A percentile compares a stretch with the other conserved stretches of the same genome.
These are phyloP conservation scores for Corylus americana DNA, from an alignment of 306 rosid genomes.

Conservation along the genomic window DNA sequence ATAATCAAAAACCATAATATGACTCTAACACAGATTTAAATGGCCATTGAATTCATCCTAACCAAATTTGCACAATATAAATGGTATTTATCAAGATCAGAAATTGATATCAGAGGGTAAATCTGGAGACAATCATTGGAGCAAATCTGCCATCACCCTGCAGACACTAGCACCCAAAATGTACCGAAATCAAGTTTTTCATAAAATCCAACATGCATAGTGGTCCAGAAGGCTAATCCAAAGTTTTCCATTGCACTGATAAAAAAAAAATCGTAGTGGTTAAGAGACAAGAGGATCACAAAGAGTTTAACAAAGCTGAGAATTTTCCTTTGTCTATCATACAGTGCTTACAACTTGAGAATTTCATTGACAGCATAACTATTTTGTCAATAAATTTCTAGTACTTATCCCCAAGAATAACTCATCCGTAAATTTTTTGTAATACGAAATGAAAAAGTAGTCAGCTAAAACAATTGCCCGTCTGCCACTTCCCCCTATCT, in stretches of 20 bases:
- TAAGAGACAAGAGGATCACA: not conserved
- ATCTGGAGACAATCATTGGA: not conserved
- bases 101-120: not conserved
- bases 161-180: not conserved
- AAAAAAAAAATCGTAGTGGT: not conserved
- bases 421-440: no score
- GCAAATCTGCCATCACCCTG: not conserved
- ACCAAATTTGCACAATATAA: not conserved
- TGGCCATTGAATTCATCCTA: not conserved
- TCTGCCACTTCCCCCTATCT: not conserved
- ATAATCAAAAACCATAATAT: not conserved
- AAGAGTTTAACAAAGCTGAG: not conserved
- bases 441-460: no score
- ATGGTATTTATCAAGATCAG: not conserved
- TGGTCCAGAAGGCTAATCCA: not conserved
- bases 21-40: not conserved
- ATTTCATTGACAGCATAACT: not conserved
- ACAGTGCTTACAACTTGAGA: not conserved
- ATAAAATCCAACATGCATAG: not conserved
- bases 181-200: not conserved
- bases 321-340: not conserved
- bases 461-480: not conserved
- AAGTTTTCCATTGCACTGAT: not conserved
- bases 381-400: no score
- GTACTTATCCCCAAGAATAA: no score